phyloP scores from a whole-genome alignment of 805 yeast species.

The Monosporozyma aerobia region DNA sequence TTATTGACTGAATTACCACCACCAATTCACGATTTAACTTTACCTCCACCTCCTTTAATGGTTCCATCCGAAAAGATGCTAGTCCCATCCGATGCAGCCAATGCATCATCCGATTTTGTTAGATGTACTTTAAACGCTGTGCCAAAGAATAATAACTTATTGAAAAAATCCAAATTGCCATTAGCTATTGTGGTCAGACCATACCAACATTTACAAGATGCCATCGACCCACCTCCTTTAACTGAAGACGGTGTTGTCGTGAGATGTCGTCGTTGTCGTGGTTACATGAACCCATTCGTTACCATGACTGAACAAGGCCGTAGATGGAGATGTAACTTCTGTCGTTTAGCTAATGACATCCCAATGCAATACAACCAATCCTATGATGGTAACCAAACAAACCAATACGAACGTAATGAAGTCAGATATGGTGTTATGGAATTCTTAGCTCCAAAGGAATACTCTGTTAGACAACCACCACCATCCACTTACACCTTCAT shows the following conservation, averaged over 20 bases:
- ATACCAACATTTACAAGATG: constrained; percentile 64
- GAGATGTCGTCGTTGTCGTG: constrained; percentile 95
- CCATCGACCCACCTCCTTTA: constrained; percentile 59
- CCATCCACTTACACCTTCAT: constrained; percentile 84
- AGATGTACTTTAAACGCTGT: constrained; percentile 84
- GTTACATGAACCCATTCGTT: constrained; percentile 89
- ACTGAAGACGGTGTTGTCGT: constrained; percentile 73
- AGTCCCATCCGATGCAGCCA: constrained; percentile 50
- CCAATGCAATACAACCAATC: constrained; percentile 70
- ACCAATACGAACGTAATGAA: constrained; percentile 73
- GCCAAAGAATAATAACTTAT: constrained; percentile 61
- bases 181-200: constrained; percentile 87
- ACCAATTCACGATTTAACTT: constrained; percentile 69
- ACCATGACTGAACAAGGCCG: constrained; percentile 59
- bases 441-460: constrained; percentile 89
- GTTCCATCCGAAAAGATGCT: constrained; percentile 50
- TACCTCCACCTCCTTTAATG: constrained; percentile 92
- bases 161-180: constrained; percentile 87
- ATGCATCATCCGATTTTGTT: constrained; percentile 65
- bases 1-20: constrained; percentile 81
- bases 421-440: constrained; percentile 85
- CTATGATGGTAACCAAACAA: constrained; percentile 31
- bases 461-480: constrained; percentile 90
- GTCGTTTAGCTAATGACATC: constrained; percentile 80
- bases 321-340: constrained; percentile 93